phyloP scores from a whole-genome alignment of 2,329 filamentous ascomycete species.

The Periconia sp. region DNA sequence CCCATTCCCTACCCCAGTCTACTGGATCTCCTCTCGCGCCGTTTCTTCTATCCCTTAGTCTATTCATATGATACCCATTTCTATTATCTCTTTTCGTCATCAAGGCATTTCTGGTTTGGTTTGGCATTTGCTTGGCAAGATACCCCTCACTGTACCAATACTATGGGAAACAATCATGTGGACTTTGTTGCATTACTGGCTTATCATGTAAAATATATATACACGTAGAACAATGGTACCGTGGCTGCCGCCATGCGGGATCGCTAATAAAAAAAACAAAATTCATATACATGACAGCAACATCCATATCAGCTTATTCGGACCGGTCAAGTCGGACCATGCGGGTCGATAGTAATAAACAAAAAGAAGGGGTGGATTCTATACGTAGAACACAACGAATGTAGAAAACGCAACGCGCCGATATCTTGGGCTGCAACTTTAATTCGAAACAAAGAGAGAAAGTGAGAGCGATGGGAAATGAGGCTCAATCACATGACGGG shows the following conservation, averaged over 20 bases:
- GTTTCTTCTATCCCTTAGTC: not conserved
- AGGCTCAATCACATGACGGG: conserved; percentile 28
- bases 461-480: not conserved
- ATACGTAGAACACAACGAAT: no score
- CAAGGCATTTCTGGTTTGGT: not conserved
- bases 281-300: no score
- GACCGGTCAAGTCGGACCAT: no score
- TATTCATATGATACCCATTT: not conserved
- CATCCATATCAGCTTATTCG: no score
- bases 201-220: not conserved
- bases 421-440: no score
- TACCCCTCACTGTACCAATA: not conserved
- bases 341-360: no score
- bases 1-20: no score
- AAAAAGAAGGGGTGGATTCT: no score
- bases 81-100: no score
- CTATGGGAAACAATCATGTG: not conserved
- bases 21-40: not conserved
- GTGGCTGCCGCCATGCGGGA: no score
- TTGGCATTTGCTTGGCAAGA: not conserved
- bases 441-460: not conserved
- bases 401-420: no score
- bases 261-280: no score
- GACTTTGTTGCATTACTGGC: not conserved
- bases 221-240: not conserved